phyloP scores from a whole-genome alignment of 108 stramenopile genomes.

The Hondaea fermentalgiana region DNA sequence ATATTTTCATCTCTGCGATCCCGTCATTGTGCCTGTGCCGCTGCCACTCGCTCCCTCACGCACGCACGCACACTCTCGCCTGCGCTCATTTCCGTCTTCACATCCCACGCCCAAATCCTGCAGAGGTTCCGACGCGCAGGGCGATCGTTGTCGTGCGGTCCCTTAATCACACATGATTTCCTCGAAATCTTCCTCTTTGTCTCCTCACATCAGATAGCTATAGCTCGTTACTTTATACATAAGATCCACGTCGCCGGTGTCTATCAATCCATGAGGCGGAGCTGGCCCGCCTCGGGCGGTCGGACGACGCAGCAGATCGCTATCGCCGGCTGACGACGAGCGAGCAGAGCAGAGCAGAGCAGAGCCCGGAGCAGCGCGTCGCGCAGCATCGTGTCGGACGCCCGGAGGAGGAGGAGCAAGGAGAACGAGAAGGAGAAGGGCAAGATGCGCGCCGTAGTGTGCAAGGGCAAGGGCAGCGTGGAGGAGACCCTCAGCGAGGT shows the following conservation, averaged over 20 bases:
- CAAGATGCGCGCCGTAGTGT: background rate
- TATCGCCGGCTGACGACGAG: background rate
- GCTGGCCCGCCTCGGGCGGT: background rate
- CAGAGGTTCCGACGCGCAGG: background rate
- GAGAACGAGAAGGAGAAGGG: too few relatives aligned
- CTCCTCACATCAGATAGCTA: background rate
- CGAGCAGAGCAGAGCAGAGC: background rate
- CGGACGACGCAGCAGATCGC: background rate
- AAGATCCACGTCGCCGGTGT: too few relatives aligned
- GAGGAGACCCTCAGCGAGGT: background rate
- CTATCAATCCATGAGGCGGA: too few relatives aligned
- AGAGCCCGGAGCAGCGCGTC: background rate
- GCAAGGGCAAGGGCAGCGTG: background rate
- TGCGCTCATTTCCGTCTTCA: background rate
- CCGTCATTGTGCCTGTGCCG: too few relatives aligned
- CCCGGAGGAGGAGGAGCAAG: background rate
- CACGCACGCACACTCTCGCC: too few relatives aligned
- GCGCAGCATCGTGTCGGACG: background rate
- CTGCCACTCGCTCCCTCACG: too few relatives aligned
- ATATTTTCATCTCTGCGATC: too few relatives aligned
- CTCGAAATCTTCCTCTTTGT: background rate
- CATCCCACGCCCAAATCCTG: background rate
- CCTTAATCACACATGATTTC: background rate
- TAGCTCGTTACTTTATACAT: too few relatives aligned
- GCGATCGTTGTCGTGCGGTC: background rate